Evolutionary conservation across 805 yeast species (phyloP), one percentile per base, ranked within the genome.

Genomic region (Saturnispora ahearnii): DNA sequence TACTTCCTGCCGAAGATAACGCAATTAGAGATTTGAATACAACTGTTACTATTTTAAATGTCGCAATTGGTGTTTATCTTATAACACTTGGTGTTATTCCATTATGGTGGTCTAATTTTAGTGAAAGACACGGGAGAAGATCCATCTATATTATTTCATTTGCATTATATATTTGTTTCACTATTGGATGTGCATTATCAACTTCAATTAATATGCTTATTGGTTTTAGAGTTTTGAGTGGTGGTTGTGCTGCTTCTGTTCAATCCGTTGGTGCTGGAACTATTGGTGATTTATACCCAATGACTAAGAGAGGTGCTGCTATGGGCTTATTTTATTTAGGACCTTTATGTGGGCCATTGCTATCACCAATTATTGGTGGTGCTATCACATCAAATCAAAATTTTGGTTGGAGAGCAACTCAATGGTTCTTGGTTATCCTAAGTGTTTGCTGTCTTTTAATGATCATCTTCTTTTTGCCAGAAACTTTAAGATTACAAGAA

Each of bases 211-310:
- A 73, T 1, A 70, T 80, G 48, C 73, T 88, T 44, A 84, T 87
- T 55, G 79, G 77, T 1, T 76, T 87, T 49, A 72, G 96, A 57
- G 76, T 84, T 4, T 64, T 87, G 1, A 72, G 84, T 41, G 95
- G 96, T 48, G 96, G 88, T 0, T 77, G 83, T 52, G 83, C 90
- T 1, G 93, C 93, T 1, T 78, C 88, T 40, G 96, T 88, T 0
- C 96, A 88, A 62, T 78, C 90, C 18, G 87, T 87, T 29, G 96
- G 96, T 4, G 96, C 96, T 0, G 96, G 95, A 2, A 85, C 95
- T 0, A 81, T 87, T 18, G 76, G 86, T 21, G 96, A 88, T 60
- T 61, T 88, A 33, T 88, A 70, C 61, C 68, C 74, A 4, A 81
- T 82, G 7, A 76, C 79, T 32, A 77, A 82, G 56, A 73, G 96